Conservation (phyloP, 2,329 filamentous ascomycete species). For the Dryadomyces quercivorus region DNA sequence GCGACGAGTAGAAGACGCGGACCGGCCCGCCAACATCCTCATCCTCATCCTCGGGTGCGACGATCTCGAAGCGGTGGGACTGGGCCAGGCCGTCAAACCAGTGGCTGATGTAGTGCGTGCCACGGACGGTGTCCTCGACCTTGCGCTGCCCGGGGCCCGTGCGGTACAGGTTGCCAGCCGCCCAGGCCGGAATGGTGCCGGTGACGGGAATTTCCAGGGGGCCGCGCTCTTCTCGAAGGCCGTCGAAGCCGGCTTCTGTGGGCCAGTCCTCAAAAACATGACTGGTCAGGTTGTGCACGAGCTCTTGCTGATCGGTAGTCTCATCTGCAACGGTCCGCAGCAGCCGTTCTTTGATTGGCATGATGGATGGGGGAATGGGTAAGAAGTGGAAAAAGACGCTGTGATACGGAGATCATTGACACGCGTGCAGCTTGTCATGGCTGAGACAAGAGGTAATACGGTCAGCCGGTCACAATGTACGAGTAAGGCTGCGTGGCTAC, state of each 20-base stretch:
- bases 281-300: background rate
- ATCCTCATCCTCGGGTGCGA: constrained; percentile 20
- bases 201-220: constrained; percentile 51
- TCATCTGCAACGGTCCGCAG: constrained; percentile 1
- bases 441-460: too few species aligned
- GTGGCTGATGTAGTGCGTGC: constrained; percentile 52
- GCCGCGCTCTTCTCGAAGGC: constrained; percentile 49
- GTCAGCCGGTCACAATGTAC: too few species aligned
- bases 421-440: too few species aligned
- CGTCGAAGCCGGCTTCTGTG: constrained; percentile 39
- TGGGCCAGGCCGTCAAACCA: constrained; percentile 75
- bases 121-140: constrained; percentile 43
- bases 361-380: too few species aligned
- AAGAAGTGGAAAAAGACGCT: too few species aligned
- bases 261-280: background rate
- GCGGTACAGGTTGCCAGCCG: constrained; percentile 59
- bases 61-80: constrained; percentile 60
- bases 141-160: constrained; percentile 59
- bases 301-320: background rate
- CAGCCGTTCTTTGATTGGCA: too few species aligned
- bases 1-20: constrained; percentile 57
- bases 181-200: constrained; percentile 59
- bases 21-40: constrained; percentile 11
- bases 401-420: too few species aligned
- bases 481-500: too few species aligned